phyloP scores from a whole-genome alignment of 78 protist genomes.

The Neovahlkampfia damariscottae region DNA sequence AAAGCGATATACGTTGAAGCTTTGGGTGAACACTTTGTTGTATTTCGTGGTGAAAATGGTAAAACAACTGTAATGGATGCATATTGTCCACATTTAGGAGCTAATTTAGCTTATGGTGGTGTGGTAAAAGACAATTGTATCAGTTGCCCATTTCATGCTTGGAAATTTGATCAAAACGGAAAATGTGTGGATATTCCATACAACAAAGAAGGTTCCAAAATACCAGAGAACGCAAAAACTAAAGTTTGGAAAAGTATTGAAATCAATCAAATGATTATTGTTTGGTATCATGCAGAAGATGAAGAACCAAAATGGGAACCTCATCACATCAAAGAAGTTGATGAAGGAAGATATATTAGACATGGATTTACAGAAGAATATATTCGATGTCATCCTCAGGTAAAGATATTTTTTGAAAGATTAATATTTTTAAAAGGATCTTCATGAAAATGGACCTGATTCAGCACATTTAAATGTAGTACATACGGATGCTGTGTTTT shows the following conservation, averaged over 20 bases:
- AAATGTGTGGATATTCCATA: conserved; percentile 4
- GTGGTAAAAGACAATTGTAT: conserved; percentile 15
- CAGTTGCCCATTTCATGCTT: conserved; percentile 32
- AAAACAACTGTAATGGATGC: conserved; percentile 23
- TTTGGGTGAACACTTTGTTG: conserved; percentile 10
- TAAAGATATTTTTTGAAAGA: too few relatives aligned
- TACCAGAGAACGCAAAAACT: neutral
- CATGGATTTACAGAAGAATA: neutral
- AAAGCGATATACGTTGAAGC: neutral
- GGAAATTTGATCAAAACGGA: conserved; percentile 25
- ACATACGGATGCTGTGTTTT: neutral
- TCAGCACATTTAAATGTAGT: conserved; percentile 16
- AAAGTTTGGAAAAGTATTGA: neutral
- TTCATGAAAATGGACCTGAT: conserved; percentile 31
- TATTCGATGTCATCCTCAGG: neutral
- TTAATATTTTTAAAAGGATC: too few relatives aligned
- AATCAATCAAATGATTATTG: neutral
- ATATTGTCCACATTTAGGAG: conserved; percentile 44
- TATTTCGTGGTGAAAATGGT: conserved; percentile 19
- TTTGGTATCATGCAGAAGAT: conserved; percentile 23
- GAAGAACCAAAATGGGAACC: neutral
- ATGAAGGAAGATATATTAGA: neutral
- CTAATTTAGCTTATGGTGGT: conserved; percentile 28
- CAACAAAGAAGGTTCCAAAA: neutral
- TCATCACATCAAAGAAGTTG: neutral